phyloP scores from a whole-genome alignment of 441 rosid species.

The Capsella rubella region DNA sequence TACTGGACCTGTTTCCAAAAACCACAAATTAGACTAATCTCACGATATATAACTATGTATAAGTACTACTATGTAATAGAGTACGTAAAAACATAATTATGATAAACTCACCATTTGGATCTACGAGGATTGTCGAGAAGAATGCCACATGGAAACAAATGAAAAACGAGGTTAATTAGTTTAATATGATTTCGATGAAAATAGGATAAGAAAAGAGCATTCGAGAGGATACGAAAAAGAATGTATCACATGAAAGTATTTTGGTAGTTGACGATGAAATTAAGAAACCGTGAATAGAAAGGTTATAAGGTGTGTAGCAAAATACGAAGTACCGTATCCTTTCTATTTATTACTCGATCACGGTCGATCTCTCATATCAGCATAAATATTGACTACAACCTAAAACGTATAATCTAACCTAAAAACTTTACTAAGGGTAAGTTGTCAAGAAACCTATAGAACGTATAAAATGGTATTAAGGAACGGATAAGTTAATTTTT shows the following conservation, averaged over 20 bases:
- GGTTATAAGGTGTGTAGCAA: conserved; percentile 5
- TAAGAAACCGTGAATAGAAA: conserved; percentile 23
- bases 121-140: conserved; percentile 44
- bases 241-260: conserved; percentile 34
- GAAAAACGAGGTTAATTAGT: conserved; percentile 27
- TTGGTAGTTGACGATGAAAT: conserved; percentile 13
- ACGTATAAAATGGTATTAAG: too few relatives aligned
- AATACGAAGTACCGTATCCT: not conserved
- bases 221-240: not conserved
- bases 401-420: too few relatives aligned
- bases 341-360: conserved; percentile 19
- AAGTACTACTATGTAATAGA: too few relatives aligned
- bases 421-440: too few relatives aligned
- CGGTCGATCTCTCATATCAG: not conserved
- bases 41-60: too few relatives aligned
- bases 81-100: not conserved
- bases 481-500: too few relatives aligned
- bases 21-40: not conserved
- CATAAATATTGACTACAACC: not conserved
- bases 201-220: conserved; percentile 5
- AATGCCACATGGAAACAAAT: conserved; percentile 23
- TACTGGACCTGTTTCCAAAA: conserved; percentile 59
- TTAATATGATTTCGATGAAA: not conserved
- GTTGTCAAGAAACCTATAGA: too few relatives aligned
- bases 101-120: conserved; percentile 72